Conservation (phyloP, 768 basidiomycete species). For the Mycena latifolia region DNA sequence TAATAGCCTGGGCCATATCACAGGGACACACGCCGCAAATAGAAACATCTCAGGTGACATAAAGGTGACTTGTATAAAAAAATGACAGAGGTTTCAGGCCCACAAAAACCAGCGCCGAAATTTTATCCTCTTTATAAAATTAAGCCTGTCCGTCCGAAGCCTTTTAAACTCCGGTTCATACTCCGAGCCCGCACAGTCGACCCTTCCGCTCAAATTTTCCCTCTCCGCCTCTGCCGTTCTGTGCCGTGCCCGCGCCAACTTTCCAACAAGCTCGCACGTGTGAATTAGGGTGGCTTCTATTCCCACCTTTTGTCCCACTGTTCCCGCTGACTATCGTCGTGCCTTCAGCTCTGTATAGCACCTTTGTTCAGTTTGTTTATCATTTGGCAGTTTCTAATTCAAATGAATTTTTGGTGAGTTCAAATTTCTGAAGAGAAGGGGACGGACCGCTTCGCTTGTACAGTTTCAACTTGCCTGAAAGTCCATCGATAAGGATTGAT, state of each 20-base stretch:
- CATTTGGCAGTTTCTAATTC: too few species aligned
- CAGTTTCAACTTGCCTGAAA: too few species aligned
- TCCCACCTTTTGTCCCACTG: not conserved
- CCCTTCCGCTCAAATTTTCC: too few species aligned
- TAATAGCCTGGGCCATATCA: too few species aligned
- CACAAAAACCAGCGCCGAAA: not conserved
- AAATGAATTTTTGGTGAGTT: conserved; percentile 2
- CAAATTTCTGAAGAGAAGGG: conserved; percentile 2
- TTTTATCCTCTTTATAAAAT: too few species aligned
- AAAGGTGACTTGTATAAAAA: not conserved
- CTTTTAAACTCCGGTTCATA: too few species aligned
- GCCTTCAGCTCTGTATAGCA: not conserved
- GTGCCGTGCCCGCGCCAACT: too few species aligned
- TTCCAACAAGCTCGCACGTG: conserved; percentile 4
- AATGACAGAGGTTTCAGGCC: conserved; percentile 1
- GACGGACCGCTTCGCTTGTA: not conserved
- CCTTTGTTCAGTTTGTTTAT: not conserved
- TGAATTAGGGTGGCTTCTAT: not conserved
- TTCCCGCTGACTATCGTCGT: not conserved
- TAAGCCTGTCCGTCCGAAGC: too few species aligned
- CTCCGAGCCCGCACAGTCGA: too few species aligned
- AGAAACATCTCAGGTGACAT: conserved; percentile 2
- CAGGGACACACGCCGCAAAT: too few species aligned
- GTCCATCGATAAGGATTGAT: not conserved
- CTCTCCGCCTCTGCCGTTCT: too few species aligned